Base-by-base conservation (phyloP, 257 asterid genomes). In the Striga asiatica region DNA sequence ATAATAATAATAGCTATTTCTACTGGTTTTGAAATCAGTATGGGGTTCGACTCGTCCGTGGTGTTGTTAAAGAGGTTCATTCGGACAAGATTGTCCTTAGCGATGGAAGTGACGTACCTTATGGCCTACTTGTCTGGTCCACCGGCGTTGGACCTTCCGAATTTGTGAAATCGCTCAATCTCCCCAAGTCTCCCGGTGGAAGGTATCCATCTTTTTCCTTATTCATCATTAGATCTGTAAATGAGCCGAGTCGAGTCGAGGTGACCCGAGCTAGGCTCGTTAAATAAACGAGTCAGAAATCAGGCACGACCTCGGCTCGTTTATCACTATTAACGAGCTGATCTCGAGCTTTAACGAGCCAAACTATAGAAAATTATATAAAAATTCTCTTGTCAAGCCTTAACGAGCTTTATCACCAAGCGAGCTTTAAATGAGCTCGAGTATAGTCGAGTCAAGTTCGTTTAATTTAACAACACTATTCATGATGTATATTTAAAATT, bases 91-190 rank as follows among this genome's bases (percentile, higher is more conserved):
- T 89, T 13, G 75, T 84, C 55, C 96, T 89, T 8, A 83, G 87
- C 25, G 96, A 89, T 52, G 96, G 96, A 61, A 86, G 95, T 60
- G 92, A 83, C 4, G 95, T 89, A 58, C 98, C 98, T 20, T 89
- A 86, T 55, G 98, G 98, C 20, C 91, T 89, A 22, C 86, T 89
- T 7, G 85, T 89, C 22, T 89, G 96, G 98, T 89, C 98, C 11
- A 83, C 96, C 17, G 98, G 98, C 3, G 94, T 86, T 60, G 98
- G 98, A 55, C 89, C 96, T 11, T 86, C 98, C 10, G 69, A 71
- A 17, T 83, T 89, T 23, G 79, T 83, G 7, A 89, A 57, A 64
- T 69, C 94, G 17, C 78, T 89, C 46, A 8, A 64, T 53, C 62
- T 89, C 58, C 87, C 98, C 46, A 83, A 81, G 71, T 77, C 98